A percentile compares a stretch with the other conserved stretches of the same genome.
These are phyloP conservation scores for Metschnikowia continentalis DNA, from an alignment of 805 yeast species.

Conservation along the genomic window DNA sequence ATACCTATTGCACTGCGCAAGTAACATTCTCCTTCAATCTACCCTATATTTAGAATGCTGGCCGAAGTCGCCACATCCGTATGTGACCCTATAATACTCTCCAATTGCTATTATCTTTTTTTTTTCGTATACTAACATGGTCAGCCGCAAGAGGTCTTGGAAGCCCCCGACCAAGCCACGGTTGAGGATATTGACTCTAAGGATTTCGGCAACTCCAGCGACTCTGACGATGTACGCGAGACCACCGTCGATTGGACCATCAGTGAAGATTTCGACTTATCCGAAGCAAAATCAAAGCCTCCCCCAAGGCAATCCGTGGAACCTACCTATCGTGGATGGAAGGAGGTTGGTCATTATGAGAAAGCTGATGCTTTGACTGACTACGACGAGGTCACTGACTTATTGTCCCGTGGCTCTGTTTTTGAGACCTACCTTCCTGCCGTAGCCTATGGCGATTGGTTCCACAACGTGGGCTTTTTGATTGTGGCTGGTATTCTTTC, in stretches of 20 bases:
- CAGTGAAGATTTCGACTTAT: slow-evolving; percentile 37
- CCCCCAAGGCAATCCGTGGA: slow-evolving; percentile 50
- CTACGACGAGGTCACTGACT: slow-evolving; percentile 70
- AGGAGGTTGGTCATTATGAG: slow-evolving; percentile 86
- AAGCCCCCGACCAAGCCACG: slow-evolving; percentile 28
- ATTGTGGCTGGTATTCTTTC: slow-evolving; percentile 66
- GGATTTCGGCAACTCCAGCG: slow-evolving; percentile 1
- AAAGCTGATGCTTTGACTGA: slow-evolving; percentile 58
- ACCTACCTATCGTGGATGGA: slow-evolving; percentile 87
- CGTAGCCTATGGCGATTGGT: slow-evolving; percentile 89
- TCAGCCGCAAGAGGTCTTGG: slow-evolving; percentile 33
- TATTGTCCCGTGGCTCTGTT: slow-evolving; percentile 64
- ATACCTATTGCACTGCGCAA: not conserved
- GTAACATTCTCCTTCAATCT: not conserved
- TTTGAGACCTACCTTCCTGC: slow-evolving; percentile 76
- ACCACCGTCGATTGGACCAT: slow-evolving; percentile 24
- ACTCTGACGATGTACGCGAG: slow-evolving; percentile 7
- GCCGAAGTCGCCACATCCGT: slow-evolving; percentile 16
- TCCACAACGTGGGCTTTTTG: slow-evolving; percentile 75
- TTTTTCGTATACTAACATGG: slow-evolving; percentile 14
- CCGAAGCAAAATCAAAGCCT: slow-evolving; percentile 32
- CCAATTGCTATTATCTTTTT: too few species aligned
- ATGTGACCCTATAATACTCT: slow-evolving; percentile 4
- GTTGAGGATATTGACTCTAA: slow-evolving; percentile 14
- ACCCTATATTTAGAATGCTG: not conserved